Evolutionary conservation across 129 eudicot species (phyloP), one percentile per base, ranked within the genome.

Genomic region (Pulicaria dysenterica): DNA sequence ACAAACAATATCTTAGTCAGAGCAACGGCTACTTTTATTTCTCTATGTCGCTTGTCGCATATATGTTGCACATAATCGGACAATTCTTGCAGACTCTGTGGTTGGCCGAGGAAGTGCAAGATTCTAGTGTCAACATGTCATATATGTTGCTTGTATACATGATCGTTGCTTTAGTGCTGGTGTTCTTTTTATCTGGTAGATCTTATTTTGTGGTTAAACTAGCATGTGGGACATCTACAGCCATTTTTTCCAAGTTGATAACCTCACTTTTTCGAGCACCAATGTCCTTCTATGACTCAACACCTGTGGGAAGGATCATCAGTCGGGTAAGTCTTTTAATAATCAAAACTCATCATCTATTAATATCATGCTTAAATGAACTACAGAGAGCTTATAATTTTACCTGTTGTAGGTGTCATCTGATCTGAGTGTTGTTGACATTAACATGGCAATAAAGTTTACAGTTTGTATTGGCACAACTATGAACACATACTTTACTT

Each of bases 221-320:
- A 40, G 79, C 88, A 39, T 63, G 79, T 5, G 64, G 60, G 14
- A 48, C 95, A 8, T 91, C 97, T 10, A 58, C 64, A 51, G 67
- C 90, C 2, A 66, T 83, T 12, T 91, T 91, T 48, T 74, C 81
- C 17, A 74, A 78, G 81, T 57, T 88, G 15, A 70, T 91, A 50
- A 77, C 13, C 2, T 87, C 92, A 36, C 80, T 88, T 55, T 87
- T 85, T 67, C 84, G 86, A 31, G 97, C 97, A 17, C 89, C 97
- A 5, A 91, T 87, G 92, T 83, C 89, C 3, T 91, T 85, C 64
- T 91, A 73, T 69, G 97, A 91, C 80, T 83, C 97, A 9, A 91
- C 97, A 0, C 97, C 97, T 48, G 72, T 91, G 46, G 97, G 97
- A 83, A 85, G 97, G 72, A 91, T 91, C 69, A 85, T 91, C 6